A percentile compares a stretch with the other conserved stretches of the same genome.
phyloP scores from a whole-genome alignment of 2,329 filamentous ascomycete genomes.

The Lecanicillium sp. region DNA sequence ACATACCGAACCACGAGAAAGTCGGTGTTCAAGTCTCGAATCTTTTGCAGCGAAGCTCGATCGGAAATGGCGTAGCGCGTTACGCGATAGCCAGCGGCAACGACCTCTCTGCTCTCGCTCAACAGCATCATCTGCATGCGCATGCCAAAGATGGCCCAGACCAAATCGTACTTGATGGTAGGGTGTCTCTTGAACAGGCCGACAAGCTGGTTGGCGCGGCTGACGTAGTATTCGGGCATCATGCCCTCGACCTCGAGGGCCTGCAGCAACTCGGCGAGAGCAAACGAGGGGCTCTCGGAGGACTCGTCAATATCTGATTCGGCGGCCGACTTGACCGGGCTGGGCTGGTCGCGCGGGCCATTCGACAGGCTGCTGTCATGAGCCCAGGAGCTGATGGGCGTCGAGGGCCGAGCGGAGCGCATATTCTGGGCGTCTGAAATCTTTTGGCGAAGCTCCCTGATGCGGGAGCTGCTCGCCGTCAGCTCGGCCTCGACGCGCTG shows the following conservation, averaged over 20 bases:
- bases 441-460: conserved; percentile 51
- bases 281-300: conserved; percentile 83
- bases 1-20: conserved; percentile 64
- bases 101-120: conserved; percentile 91
- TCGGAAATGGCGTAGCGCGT: conserved; percentile 94
- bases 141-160: conserved; percentile 90
- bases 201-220: conserved; percentile 85
- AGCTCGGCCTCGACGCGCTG: conserved; percentile 78
- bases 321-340: conserved; percentile 44
- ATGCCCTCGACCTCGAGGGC: conserved; percentile 82
- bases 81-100: conserved; percentile 88
- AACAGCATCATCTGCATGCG: conserved; percentile 94
- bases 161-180: conserved; percentile 90
- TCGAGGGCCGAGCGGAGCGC: conserved; percentile 33
- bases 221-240: conserved; percentile 91
- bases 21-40: conserved; percentile 82
- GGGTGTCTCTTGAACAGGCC: conserved; percentile 91
- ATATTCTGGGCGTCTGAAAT: conserved; percentile 52
- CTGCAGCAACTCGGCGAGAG: conserved; percentile 82
- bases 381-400: conserved; percentile 45
- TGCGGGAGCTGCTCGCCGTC: conserved; percentile 73
- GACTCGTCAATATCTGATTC: conserved; percentile 60
- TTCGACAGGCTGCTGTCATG: conserved; percentile 37
- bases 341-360: conserved; percentile 49
- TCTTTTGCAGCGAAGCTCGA: conserved; percentile 78